Conservation (phyloP, 345 rosid species). For the Eucalyptus globulus region DNA sequence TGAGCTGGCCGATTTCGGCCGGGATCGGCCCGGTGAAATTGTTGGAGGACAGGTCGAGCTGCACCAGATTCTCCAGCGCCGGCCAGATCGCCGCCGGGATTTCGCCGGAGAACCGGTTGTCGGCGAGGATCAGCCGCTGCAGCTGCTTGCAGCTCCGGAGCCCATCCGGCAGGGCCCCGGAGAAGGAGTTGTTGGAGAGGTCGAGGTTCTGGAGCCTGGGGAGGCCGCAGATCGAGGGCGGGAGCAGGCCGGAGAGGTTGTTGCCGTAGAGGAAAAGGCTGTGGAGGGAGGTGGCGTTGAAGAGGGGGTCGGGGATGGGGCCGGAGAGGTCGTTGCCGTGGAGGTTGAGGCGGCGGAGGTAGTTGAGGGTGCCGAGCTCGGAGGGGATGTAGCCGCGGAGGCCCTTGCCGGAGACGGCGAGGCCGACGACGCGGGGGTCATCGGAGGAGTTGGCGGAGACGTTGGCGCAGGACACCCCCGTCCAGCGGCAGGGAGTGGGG, state of each 20-base stretch:
- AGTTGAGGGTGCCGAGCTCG: slow-evolving; percentile 67
- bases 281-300: slow-evolving; percentile 89
- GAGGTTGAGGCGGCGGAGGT: slow-evolving; percentile 83
- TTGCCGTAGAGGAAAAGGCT: slow-evolving; percentile 69
- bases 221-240: slow-evolving; percentile 65
- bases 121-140: slow-evolving; percentile 65
- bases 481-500: slow-evolving; percentile 75
- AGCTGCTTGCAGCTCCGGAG: slow-evolving; percentile 64
- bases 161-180: slow-evolving; percentile 50
- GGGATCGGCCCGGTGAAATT: slow-evolving; percentile 59
- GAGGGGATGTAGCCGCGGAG: slow-evolving; percentile 92
- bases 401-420: slow-evolving; percentile 50
- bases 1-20: slow-evolving; percentile 57
- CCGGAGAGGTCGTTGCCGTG: slow-evolving; percentile 66
- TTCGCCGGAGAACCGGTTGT: slow-evolving; percentile 49
- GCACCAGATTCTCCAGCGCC: slow-evolving; percentile 45
- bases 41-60: slow-evolving; percentile 80
- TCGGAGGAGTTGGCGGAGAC: slow-evolving; percentile 33
- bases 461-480: slow-evolving; percentile 83
- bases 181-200: slow-evolving; percentile 66
- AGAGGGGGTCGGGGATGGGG: slow-evolving; percentile 63
- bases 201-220: slow-evolving; percentile 85
- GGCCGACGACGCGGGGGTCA: slow-evolving; percentile 64
- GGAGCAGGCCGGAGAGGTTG: slow-evolving; percentile 71
- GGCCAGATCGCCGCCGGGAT: slow-evolving; percentile 84